Percentiles rank a stretch among this genome's conserved stretches.
Evolutionary conservation across 2,329 filamentous ascomycete genomes (phyloP).

Genomic region (Arthrobotrys conoides): DNA sequence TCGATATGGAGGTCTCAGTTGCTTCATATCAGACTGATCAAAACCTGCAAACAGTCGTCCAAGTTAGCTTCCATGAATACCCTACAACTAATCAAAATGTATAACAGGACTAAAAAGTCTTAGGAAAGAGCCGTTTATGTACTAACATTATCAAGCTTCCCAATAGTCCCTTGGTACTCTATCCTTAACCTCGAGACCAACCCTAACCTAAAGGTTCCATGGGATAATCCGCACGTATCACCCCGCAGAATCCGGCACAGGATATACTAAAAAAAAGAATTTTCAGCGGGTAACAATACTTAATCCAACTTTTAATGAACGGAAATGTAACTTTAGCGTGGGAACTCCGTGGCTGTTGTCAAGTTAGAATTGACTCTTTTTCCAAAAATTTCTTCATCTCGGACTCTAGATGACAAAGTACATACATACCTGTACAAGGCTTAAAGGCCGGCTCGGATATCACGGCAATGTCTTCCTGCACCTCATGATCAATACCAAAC

Average conservation of each 20-base stretch:
- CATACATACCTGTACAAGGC: too few relatives aligned
- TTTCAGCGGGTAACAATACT: neutral
- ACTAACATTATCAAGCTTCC: neutral
- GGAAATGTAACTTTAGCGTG: neutral
- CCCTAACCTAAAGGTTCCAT: too few relatives aligned
- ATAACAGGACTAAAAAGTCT: neutral
- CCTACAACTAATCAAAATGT: neutral
- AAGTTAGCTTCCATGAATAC: neutral
- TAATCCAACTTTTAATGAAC: neutral
- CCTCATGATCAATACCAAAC: neutral
- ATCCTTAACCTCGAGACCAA: too few relatives aligned
- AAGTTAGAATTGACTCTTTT: too few relatives aligned
- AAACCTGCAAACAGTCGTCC: neutral
- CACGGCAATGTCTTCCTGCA: conserved; percentile 2
- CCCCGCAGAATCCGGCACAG: neutral
- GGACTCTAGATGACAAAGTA: neutral
- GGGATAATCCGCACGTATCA: too few relatives aligned
- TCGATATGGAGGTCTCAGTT: too few relatives aligned
- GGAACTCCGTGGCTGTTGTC: too few relatives aligned
- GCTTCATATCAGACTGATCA: neutral
- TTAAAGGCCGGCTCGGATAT: conserved; percentile 3
- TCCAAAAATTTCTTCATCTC: neutral
- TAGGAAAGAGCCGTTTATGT: neutral
- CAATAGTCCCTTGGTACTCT: neutral
- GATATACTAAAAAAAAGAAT: neutral